Percentiles rank a stretch among this genome's conserved stretches.
These are phyloP conservation scores for Irpex sp. DNA, from an alignment of 1,284 basidiomycete species.

Conservation along the genomic window DNA sequence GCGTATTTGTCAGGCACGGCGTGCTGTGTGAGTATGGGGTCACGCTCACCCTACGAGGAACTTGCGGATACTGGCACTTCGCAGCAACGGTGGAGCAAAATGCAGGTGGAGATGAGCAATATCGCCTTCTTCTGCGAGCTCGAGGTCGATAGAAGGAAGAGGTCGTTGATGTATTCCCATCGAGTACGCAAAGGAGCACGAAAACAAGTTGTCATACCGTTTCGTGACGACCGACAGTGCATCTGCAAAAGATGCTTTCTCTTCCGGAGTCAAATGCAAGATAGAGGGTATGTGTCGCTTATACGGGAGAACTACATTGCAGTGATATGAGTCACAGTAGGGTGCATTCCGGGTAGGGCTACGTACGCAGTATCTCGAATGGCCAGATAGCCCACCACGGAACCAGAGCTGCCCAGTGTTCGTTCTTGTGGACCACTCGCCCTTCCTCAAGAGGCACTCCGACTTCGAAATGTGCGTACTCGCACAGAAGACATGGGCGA, in stretches of 20 bases:
- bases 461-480: conserved; percentile 79
- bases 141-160: conserved; percentile 34
- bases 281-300: conserved; percentile 75
- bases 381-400: conserved; percentile 99
- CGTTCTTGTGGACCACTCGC: conserved; percentile 73
- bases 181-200: conserved; percentile 91
- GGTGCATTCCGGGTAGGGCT: neutral
- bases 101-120: conserved; percentile 87
- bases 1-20: conserved; percentile 2
- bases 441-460: conserved; percentile 38
- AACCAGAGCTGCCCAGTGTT: conserved; percentile 84
- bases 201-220: conserved; percentile 84
- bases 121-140: conserved; percentile 41
- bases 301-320: conserved; percentile 67
- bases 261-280: conserved; percentile 53
- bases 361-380: conserved; percentile 78
- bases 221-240: conserved; percentile 66
- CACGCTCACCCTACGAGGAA: conserved; percentile 82
- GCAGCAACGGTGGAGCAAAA: conserved; percentile 84
- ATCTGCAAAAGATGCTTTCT: conserved; percentile 63
- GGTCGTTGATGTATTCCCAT: conserved; percentile 92
- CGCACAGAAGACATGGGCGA: conserved; percentile 76
- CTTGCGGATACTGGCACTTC: conserved; percentile 83
- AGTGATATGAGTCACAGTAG: neutral
- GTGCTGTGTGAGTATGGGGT: neutral